phyloP scores from a whole-genome alignment of 148 eudicot genomes.

The Beta vulgaris region DNA sequence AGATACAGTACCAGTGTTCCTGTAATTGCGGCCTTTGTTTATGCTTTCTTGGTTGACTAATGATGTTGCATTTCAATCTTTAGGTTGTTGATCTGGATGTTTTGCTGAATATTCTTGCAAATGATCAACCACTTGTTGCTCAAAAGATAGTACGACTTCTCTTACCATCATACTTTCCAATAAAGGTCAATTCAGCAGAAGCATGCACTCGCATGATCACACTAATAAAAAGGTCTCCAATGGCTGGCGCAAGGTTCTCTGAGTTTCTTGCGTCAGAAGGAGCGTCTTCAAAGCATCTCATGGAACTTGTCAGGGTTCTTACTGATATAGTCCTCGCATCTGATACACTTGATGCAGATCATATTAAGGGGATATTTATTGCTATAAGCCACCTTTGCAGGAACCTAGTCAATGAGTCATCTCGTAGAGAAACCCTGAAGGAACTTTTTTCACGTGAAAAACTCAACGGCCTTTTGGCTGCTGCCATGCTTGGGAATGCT shows the following conservation, averaged over 20 bases:
- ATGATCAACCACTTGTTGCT: constrained; percentile 76
- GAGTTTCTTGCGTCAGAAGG: constrained; percentile 79
- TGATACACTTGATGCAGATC: constrained; percentile 34
- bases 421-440: constrained; percentile 41
- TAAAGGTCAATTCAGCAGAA: constrained; percentile 56
- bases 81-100: constrained; percentile 71
- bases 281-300: constrained; percentile 62
- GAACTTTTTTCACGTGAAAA: constrained; percentile 56
- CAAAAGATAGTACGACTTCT: constrained; percentile 77
- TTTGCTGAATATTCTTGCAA: constrained; percentile 60
- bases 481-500: constrained; percentile 47
- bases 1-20: neutral
- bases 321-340: constrained; percentile 41
- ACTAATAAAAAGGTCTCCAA: constrained; percentile 78
- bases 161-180: constrained; percentile 87
- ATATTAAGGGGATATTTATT: constrained; percentile 60
- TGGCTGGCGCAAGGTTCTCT: constrained; percentile 91
- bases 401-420: constrained; percentile 46
- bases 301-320: constrained; percentile 56
- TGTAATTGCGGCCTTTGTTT: neutral
- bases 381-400: constrained; percentile 66
- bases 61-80: constrained; percentile 3
- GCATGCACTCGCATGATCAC: constrained; percentile 80
- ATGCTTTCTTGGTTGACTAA: constrained; percentile 7
- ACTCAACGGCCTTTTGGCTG: constrained; percentile 54